These are phyloP conservation scores for Candida schatavii DNA, from an alignment of 805 yeast genomes.

Conservation along the genomic window DNA sequence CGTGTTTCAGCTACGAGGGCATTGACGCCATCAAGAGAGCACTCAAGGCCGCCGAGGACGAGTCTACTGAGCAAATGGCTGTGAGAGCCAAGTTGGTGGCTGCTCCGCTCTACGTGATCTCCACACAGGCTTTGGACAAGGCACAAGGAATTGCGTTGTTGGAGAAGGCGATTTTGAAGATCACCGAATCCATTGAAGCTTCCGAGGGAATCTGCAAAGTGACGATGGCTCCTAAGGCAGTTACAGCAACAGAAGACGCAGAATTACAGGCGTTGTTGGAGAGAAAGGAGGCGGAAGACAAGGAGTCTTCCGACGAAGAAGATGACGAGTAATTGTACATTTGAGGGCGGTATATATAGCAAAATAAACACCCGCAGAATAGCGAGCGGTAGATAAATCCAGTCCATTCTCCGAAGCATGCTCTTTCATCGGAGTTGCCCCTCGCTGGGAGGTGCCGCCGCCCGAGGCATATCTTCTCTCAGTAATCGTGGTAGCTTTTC, in stretches of 20 bases:
- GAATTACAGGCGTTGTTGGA: constrained; percentile 95
- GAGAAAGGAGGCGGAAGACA: constrained; percentile 85
- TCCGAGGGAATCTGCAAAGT: constrained; percentile 86
- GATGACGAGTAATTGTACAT: constrained; percentile 38
- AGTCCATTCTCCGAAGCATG: too few species aligned
- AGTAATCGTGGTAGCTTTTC: background rate
- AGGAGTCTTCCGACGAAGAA: constrained; percentile 80
- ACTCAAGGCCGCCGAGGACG: constrained; percentile 77
- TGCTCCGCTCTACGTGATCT: constrained; percentile 92
- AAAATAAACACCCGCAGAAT: too few species aligned
- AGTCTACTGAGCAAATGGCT: constrained; percentile 80
- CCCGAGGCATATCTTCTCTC: too few species aligned
- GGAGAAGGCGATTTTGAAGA: constrained; percentile 74
- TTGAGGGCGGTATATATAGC: background rate
- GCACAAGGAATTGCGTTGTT: constrained; percentile 79
- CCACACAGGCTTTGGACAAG: constrained; percentile 91
- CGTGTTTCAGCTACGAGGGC: constrained; percentile 96
- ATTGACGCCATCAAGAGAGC: constrained; percentile 95
- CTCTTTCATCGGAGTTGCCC: too few species aligned
- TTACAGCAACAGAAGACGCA: constrained; percentile 97
- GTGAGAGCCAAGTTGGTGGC: constrained; percentile 95
- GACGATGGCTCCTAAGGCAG: constrained; percentile 98
- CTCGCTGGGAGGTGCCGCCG: too few species aligned
- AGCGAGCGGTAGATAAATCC: too few species aligned
- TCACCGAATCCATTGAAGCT: constrained; percentile 63